Conservation (phyloP, 768 basidiomycete genomes). For the Termitomyces sp. region DNA sequence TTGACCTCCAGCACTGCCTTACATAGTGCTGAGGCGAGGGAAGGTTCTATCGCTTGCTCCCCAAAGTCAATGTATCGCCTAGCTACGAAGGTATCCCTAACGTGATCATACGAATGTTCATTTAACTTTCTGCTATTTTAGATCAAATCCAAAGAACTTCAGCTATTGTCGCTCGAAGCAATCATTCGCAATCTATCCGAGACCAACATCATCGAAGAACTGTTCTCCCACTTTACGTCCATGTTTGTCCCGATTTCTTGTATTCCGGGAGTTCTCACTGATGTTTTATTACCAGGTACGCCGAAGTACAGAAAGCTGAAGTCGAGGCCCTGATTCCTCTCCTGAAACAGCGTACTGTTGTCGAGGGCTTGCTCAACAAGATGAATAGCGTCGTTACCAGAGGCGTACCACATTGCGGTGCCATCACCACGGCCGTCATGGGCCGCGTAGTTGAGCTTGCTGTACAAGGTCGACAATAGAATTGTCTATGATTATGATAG, state of each 20-base stretch:
- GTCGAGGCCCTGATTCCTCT: constrained; percentile 1
- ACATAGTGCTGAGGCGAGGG: constrained; percentile 15
- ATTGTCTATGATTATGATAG: neutral
- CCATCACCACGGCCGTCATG: neutral
- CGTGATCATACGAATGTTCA: neutral
- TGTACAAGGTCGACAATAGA: neutral
- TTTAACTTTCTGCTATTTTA: constrained; percentile 1
- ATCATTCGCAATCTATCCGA: constrained; percentile 18
- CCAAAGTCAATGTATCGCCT: constrained; percentile 44
- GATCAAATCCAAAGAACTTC: constrained; percentile 20
- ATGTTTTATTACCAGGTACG: constrained; percentile 7
- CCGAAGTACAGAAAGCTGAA: constrained; percentile 14
- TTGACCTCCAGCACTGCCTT: constrained; percentile 13
- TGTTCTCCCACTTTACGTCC: constrained; percentile 24
- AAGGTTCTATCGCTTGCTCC: constrained; percentile 24
- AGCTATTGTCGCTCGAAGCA: constrained; percentile 15
- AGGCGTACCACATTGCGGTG: constrained; percentile 3
- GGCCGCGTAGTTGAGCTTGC: neutral
- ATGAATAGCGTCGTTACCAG: constrained; percentile 2
- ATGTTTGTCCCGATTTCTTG: constrained; percentile 10
- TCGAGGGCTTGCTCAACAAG: constrained; percentile 1
- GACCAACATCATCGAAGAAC: constrained; percentile 22
- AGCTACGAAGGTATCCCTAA: constrained; percentile 30
- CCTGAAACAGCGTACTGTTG: constrained; percentile 1
- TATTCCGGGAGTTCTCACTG: too few species aligned